These are phyloP conservation scores for Corniculantispora saksenae DNA, from an alignment of 2,329 filamentous ascomycete genomes.

Conservation along the genomic window DNA sequence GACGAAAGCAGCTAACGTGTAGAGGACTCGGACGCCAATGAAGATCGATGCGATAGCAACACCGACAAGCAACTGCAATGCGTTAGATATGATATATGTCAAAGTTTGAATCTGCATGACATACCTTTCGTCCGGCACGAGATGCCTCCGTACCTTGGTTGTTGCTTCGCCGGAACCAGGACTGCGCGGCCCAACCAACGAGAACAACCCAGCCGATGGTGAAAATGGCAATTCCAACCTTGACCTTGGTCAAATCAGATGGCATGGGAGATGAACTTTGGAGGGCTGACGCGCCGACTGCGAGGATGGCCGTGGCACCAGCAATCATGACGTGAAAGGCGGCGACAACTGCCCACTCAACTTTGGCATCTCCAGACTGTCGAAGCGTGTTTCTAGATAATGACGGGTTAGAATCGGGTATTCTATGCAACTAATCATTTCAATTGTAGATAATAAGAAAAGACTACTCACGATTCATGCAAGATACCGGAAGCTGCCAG, in stretches of 20 bases:
- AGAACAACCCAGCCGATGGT: constrained; percentile 8
- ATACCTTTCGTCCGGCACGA: constrained; percentile 6
- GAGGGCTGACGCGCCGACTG: constrained; percentile 10
- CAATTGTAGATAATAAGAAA: background rate
- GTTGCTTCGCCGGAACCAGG: constrained; percentile 5
- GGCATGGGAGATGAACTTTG: constrained; percentile 3
- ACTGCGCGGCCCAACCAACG: background rate
- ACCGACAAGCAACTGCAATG: background rate
- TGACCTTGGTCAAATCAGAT: constrained; percentile 13
- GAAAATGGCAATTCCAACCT: constrained; percentile 12
- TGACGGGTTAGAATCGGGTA: background rate
- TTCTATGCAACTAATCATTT: too few species aligned
- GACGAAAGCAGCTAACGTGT: constrained; percentile 17
- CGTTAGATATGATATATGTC: background rate
- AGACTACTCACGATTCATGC: constrained; percentile 35
- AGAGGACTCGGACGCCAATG: constrained; percentile 13
- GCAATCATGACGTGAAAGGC: constrained; percentile 10
- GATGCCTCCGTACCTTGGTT: background rate
- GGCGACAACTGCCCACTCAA: constrained; percentile 10
- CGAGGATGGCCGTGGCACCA: constrained; percentile 15
- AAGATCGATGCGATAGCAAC: constrained; percentile 4
- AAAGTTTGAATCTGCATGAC: background rate
- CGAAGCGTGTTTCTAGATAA: background rate
- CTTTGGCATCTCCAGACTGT: background rate
- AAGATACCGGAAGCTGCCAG: constrained; percentile 33